phyloP scores from a whole-genome alignment of 768 basidiomycete species.

The Phlegmacium glaucopus region DNA sequence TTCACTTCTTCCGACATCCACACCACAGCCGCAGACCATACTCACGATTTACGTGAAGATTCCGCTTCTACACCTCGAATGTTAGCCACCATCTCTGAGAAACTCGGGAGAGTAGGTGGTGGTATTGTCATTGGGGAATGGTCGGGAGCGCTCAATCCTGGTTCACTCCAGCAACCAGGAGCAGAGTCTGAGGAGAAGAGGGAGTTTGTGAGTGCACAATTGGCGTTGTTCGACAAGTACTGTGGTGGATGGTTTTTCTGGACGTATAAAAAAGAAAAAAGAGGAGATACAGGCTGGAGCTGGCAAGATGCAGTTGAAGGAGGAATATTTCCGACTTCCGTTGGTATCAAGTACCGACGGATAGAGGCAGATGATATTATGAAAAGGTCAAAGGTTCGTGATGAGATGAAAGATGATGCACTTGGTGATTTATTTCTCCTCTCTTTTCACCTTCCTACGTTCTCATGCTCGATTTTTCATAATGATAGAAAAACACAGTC shows the following conservation, averaged over 20 bases:
- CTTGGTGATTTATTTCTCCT: conserved; percentile 20
- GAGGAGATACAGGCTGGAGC: conserved; percentile 74
- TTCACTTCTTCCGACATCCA: conserved; percentile 59
- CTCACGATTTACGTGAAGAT: conserved; percentile 39
- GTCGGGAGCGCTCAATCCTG: conserved; percentile 71
- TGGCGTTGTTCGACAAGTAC: conserved; percentile 56
- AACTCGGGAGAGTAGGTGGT: conserved; percentile 29
- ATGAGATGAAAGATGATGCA: conserved; percentile 24
- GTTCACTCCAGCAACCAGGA: conserved; percentile 36
- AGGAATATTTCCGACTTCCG: conserved; percentile 55
- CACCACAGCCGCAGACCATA: conserved; percentile 53
- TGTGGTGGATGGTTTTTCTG: conserved; percentile 83
- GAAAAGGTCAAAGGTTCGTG: conserved; percentile 13
- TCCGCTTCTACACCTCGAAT: conserved; percentile 36
- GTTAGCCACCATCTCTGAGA: conserved; percentile 32
- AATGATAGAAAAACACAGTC: conserved; percentile 31
- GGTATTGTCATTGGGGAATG: conserved; percentile 73
- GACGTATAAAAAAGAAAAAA: conserved; percentile 72
- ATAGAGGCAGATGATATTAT: not conserved
- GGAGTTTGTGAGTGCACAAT: conserved; percentile 57
- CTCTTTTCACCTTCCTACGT: conserved; percentile 3
- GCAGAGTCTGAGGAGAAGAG: conserved; percentile 33
- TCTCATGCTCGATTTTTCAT: not conserved
- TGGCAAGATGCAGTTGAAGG: conserved; percentile 59
- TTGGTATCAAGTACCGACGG: conserved; percentile 15